Conservation (phyloP, 179 eudicot species). For the Camellia oleifera region DNA sequence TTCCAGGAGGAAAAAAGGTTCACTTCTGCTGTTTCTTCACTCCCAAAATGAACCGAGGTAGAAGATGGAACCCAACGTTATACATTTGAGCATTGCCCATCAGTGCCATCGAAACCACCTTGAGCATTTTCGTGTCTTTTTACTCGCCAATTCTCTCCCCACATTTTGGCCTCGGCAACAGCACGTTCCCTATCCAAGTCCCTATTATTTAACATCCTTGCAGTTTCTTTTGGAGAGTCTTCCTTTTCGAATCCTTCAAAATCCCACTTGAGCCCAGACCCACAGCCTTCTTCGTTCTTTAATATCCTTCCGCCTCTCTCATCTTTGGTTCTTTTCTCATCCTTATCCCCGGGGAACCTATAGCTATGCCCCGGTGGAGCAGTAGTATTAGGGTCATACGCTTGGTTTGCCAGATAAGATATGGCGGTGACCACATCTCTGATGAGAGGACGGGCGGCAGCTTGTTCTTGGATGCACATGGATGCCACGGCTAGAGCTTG, state of each 20-base stretch:
- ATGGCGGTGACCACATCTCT: conserved; percentile 92
- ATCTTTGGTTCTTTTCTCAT: conserved; percentile 37
- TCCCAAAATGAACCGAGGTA: background rate
- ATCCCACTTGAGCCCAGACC: conserved; percentile 66
- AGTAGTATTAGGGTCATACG: conserved; percentile 39
- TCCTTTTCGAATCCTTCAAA: conserved; percentile 74
- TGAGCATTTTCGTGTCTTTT: conserved; percentile 57
- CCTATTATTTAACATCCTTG: conserved; percentile 44
- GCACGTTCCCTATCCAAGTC: conserved; percentile 70
- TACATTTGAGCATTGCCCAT: conserved; percentile 15
- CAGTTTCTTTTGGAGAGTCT: conserved; percentile 65
- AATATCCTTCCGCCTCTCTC: conserved; percentile 46
- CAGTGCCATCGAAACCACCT: conserved; percentile 46
- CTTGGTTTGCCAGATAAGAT: conserved; percentile 74
- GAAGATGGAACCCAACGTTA: background rate
- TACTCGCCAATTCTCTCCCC: conserved; percentile 81
- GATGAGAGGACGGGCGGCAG: conserved; percentile 76
- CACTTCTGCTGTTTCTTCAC: background rate
- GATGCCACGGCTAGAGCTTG: conserved; percentile 92
- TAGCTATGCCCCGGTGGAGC: conserved; percentile 20
- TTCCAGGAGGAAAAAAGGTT: background rate
- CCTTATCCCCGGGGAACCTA: conserved; percentile 26
- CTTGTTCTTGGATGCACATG: conserved; percentile 90
- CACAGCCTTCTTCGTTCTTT: conserved; percentile 56
- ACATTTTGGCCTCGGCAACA: conserved; percentile 93